A percentile compares a stretch with the other conserved stretches of the same genome.
These are phyloP conservation scores for Chaetomium sp. DNA, from an alignment of 2,329 filamentous ascomycete genomes.

Conservation along the genomic window DNA sequence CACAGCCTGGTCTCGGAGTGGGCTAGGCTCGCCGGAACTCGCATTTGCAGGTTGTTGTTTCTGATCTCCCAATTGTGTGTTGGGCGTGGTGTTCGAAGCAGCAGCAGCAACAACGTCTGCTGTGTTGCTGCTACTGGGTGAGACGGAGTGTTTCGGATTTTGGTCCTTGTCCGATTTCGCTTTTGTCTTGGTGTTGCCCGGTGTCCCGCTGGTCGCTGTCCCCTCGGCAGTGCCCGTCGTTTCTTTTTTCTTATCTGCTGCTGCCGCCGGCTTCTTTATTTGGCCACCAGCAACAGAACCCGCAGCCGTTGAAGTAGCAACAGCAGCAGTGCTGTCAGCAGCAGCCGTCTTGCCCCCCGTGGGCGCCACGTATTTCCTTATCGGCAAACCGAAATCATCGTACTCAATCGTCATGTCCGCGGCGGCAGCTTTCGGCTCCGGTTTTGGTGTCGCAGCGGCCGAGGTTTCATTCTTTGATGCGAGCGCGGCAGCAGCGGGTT, in stretches of 20 bases:
- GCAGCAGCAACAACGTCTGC: not conserved
- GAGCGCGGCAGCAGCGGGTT: constrained; percentile 6
- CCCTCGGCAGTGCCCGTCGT: not conserved
- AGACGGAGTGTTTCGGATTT: constrained; percentile 26
- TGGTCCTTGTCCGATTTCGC: constrained; percentile 25
- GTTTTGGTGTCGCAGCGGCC: not conserved
- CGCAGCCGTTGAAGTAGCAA: not conserved
- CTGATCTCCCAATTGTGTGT: not conserved
- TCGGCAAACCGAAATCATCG: constrained; percentile 67
- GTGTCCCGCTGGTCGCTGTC: not conserved
- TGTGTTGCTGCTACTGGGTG: constrained; percentile 1
- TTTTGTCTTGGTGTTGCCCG: constrained; percentile 5
- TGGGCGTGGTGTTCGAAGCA: not conserved
- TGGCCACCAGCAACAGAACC: not conserved
- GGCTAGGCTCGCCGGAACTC: constrained; percentile 16
- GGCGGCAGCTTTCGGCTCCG: not conserved
- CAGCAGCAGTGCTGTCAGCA: not conserved
- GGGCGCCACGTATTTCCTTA: constrained; percentile 38
- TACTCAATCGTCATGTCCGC: constrained; percentile 35
- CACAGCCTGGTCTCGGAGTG: constrained; percentile 19
- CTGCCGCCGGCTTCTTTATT: not conserved
- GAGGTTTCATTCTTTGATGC: too few species aligned
- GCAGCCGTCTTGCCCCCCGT: not conserved
- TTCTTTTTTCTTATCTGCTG: not conserved
- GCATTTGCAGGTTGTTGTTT: not conserved